Evolutionary conservation across 2,329 filamentous ascomycete genomes (phyloP).

Genomic region (Phaeosphaeriaceae sp.): DNA sequence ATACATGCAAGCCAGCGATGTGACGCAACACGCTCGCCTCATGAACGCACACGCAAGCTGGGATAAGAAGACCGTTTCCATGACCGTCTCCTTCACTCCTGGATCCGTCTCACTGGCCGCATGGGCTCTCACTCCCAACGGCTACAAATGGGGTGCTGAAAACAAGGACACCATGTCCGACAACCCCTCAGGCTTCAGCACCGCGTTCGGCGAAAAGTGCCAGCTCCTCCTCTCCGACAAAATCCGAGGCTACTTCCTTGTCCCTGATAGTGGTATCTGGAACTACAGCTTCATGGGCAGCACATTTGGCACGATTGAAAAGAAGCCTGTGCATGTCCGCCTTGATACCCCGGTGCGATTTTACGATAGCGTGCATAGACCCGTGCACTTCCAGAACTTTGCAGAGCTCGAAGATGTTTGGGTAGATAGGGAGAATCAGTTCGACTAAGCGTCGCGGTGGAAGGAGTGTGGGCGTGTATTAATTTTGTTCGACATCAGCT

Average conservation of each 20-base stretch:
- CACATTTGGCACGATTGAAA: constrained; percentile 85
- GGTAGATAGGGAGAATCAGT: constrained; percentile 91
- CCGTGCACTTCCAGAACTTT: constrained; percentile 96
- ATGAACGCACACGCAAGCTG: constrained; percentile 82
- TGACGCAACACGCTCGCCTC: constrained; percentile 90
- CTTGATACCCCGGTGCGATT: constrained; percentile 88
- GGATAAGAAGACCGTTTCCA: constrained; percentile 92
- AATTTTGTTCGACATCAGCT: background rate
- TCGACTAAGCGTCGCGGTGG: constrained; percentile 66
- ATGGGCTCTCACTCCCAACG: constrained; percentile 88
- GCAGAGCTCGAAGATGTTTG: constrained; percentile 96
- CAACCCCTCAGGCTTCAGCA: constrained; percentile 91
- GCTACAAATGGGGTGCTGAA: constrained; percentile 96
- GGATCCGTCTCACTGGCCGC: constrained; percentile 94
- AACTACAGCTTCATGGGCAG: constrained; percentile 99
- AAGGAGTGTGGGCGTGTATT: background rate
- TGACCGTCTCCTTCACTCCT: constrained; percentile 95
- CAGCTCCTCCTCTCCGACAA: constrained; percentile 92
- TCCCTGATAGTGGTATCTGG: constrained; percentile 89
- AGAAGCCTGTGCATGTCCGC: constrained; percentile 89
- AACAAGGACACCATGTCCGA: constrained; percentile 94
- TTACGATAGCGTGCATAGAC: constrained; percentile 91
- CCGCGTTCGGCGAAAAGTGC: constrained; percentile 91
- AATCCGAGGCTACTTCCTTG: constrained; percentile 94
- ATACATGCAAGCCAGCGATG: constrained; percentile 95